These are phyloP conservation scores for Tricholoma bakamatsutake DNA, from an alignment of 768 basidiomycete genomes.

Conservation along the genomic window DNA sequence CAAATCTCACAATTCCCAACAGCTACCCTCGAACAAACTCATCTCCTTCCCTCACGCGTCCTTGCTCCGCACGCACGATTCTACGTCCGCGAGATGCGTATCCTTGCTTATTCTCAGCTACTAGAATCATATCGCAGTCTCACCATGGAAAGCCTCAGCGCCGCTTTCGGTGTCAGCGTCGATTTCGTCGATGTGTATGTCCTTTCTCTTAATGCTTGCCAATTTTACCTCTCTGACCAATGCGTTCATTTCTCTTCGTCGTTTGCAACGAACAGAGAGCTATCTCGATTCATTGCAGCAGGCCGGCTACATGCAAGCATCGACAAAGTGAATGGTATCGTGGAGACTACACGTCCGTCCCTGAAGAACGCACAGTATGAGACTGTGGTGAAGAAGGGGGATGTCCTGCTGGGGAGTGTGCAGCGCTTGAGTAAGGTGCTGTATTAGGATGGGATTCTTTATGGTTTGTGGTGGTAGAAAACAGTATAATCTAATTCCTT, in stretches of 20 bases:
- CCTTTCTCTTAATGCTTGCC: not conserved
- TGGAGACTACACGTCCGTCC: slow-evolving; percentile 76
- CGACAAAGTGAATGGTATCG: slow-evolving; percentile 91
- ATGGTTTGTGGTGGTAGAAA: not conserved
- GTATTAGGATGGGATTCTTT: not conserved
- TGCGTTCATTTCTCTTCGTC: not conserved
- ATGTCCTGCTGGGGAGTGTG: slow-evolving; percentile 80
- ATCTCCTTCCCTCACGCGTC: slow-evolving; percentile 83
- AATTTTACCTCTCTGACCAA: not conserved
- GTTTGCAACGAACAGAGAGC: slow-evolving; percentile 48
- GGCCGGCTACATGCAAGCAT: slow-evolving; percentile 84
- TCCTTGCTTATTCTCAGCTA: slow-evolving; percentile 86
- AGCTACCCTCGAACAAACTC: slow-evolving; percentile 86
- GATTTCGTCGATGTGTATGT: slow-evolving; percentile 84
- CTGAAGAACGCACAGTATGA: slow-evolving; percentile 84
- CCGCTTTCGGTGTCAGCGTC: slow-evolving; percentile 85
- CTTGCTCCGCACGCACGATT: slow-evolving; percentile 82
- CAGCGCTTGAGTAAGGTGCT: slow-evolving; percentile 90
- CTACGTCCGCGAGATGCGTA: slow-evolving; percentile 95
- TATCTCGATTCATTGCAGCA: slow-evolving; percentile 87
- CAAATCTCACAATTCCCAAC: not conserved
- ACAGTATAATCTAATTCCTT: not conserved
- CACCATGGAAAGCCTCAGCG: slow-evolving; percentile 79
- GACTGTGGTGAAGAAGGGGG: slow-evolving; percentile 89
- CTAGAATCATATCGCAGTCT: slow-evolving; percentile 89